Conservation (phyloP, 1,139 yeast genomes). For the Candida mesenterica region DNA sequence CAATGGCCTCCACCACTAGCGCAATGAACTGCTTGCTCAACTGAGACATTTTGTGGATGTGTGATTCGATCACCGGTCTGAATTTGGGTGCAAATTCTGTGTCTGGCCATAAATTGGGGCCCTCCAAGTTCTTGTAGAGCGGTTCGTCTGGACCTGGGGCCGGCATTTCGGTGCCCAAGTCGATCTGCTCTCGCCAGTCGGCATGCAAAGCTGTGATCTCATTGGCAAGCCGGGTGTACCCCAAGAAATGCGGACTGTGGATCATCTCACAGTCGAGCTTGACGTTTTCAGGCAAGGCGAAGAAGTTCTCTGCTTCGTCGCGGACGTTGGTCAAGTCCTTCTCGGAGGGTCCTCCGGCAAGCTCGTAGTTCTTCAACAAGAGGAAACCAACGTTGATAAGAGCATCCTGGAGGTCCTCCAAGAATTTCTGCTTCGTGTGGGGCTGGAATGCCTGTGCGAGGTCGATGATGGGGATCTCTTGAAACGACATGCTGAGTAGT, state of each 20-base stretch:
- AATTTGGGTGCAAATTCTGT: conserved; percentile 49
- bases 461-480: conserved; percentile 37
- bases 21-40: conserved; percentile 43
- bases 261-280: conserved; percentile 59
- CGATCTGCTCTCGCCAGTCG: conserved; percentile 70
- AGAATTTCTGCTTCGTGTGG: conserved; percentile 41
- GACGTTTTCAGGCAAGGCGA: conserved; percentile 51
- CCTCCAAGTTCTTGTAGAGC: conserved; percentile 56
- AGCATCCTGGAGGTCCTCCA: conserved; percentile 50
- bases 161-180: conserved; percentile 60
- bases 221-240: conserved; percentile 64
- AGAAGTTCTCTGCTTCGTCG: conserved; percentile 46
- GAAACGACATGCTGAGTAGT: conserved; percentile 28
- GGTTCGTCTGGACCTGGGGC: conserved; percentile 48
- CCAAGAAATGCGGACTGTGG: conserved; percentile 63
- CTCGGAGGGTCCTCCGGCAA: conserved; percentile 31
- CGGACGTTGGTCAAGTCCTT: conserved; percentile 41
- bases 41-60: conserved; percentile 47
- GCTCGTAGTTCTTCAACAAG: conserved; percentile 44
- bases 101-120: conserved; percentile 66
- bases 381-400: conserved; percentile 63
- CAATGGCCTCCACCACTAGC: conserved; percentile 56
- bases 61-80: conserved; percentile 41
- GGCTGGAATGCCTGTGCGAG: conserved; percentile 34
- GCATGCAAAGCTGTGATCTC: conserved; percentile 60